Evolutionary conservation across 768 basidiomycete genomes (phyloP).

Genomic region (Tubosaeta sp.): DNA sequence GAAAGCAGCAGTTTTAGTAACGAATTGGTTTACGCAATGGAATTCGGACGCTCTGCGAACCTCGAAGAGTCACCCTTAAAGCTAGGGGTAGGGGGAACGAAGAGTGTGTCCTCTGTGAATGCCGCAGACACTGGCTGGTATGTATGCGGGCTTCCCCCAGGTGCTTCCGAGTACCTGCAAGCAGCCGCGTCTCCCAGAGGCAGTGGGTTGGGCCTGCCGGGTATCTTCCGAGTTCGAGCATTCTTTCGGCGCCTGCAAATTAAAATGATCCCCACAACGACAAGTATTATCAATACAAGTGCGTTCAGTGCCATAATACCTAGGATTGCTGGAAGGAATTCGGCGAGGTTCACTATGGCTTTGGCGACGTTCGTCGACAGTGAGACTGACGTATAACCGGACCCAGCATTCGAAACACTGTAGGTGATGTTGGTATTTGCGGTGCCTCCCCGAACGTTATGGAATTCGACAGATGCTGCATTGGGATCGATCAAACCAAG

Average conservation of each 20-base stretch:
- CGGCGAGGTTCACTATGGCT: conserved; percentile 59
- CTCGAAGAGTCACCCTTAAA: conserved; percentile 39
- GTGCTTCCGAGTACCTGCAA: conserved; percentile 35
- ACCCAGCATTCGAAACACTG: conserved; percentile 40
- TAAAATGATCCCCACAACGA: conserved; percentile 48
- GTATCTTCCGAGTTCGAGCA: conserved; percentile 31
- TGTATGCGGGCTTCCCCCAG: conserved; percentile 39
- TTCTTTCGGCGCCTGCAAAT: conserved; percentile 48
- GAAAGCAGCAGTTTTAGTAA: not conserved
- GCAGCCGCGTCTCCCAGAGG: conserved; percentile 41
- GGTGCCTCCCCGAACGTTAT: conserved; percentile 58
- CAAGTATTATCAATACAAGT: conserved; percentile 56
- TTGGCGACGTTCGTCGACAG: conserved; percentile 55
- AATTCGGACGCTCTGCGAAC: conserved; percentile 39
- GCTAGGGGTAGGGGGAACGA: conserved; percentile 54
- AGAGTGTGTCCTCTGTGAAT: conserved; percentile 42
- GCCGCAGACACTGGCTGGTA: conserved; percentile 70
- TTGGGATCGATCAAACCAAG: conserved; percentile 66
- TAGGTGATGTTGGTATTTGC: conserved; percentile 68
- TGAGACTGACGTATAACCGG: conserved; percentile 45
- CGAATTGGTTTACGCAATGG: conserved; percentile 31
- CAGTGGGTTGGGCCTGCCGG: conserved; percentile 53
- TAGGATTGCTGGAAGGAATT: conserved; percentile 68
- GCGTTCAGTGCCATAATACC: conserved; percentile 77
- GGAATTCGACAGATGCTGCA: conserved; percentile 69